Percentiles rank a stretch among this genome's conserved stretches.
Evolutionary conservation across 1,284 basidiomycete species (phyloP).

Genomic region (Cutaneotrichosporon curvatum): DNA sequence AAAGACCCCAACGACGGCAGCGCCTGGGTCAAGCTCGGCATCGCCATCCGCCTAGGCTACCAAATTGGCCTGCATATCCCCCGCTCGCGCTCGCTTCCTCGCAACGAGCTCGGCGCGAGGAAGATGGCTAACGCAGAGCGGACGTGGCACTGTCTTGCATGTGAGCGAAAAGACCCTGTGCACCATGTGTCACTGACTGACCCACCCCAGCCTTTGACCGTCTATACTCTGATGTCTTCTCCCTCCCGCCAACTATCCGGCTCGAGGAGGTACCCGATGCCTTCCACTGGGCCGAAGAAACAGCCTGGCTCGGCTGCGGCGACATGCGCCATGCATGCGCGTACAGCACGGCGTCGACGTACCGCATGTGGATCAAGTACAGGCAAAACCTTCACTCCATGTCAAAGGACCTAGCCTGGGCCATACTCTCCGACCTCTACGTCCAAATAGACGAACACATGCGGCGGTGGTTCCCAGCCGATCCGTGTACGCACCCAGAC

Average conservation of each 20-base stretch:
- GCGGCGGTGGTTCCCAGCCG: slow-evolving; percentile 15
- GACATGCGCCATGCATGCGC: slow-evolving; percentile 17
- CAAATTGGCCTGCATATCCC: slow-evolving; percentile 14
- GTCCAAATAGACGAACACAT: slow-evolving; percentile 14
- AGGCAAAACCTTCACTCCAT: slow-evolving; percentile 4
- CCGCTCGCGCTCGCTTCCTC: slow-evolving; percentile 2
- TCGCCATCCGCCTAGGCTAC: slow-evolving; percentile 14
- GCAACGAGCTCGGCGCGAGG: slow-evolving; percentile 4
- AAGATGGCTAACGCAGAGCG: slow-evolving; percentile 6
- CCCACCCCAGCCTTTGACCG: slow-evolving; percentile 6
- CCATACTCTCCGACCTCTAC: slow-evolving; percentile 11
- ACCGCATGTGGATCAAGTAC: slow-evolving; percentile 15
- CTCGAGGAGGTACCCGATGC: slow-evolving; percentile 11
- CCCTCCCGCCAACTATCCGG: slow-evolving; percentile 9
- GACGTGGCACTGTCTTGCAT: slow-evolving; percentile 13
- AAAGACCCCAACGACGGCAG: slow-evolving; percentile 12
- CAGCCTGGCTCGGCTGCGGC: slow-evolving; percentile 8
- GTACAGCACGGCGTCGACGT: slow-evolving; percentile 13
- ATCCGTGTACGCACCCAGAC: not conserved
- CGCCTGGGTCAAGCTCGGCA: slow-evolving; percentile 14
- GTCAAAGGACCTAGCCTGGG: slow-evolving; percentile 7
- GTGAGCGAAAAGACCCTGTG: not conserved
- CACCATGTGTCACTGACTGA: no score
- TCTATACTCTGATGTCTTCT: slow-evolving; percentile 10
- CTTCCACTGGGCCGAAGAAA: slow-evolving; percentile 13